Percentiles rank a stretch among this genome's conserved stretches.
phyloP scores from a whole-genome alignment of 208 protist species.

The Leishmania gerbilli region DNA sequence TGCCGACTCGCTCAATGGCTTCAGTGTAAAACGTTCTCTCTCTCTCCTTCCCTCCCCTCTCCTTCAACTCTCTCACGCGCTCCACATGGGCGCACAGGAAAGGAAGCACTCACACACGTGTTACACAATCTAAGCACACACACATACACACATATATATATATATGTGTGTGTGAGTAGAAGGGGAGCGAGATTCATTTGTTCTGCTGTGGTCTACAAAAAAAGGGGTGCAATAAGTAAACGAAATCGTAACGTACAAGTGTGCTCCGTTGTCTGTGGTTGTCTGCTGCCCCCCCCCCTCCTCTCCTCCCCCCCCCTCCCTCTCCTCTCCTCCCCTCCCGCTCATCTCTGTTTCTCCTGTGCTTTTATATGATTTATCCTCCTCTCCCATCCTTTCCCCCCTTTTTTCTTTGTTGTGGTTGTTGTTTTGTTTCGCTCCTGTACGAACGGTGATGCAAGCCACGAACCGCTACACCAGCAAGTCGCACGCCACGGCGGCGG shows the following conservation, averaged over 20 bases:
- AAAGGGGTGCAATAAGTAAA: neutral
- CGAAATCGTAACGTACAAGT: neutral
- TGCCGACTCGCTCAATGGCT: neutral
- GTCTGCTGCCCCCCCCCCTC: neutral
- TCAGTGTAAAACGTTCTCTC: neutral
- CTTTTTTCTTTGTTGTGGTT: neutral
- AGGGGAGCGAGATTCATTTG: neutral
- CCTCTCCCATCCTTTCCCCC: constrained; percentile 12
- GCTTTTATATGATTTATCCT: neutral
- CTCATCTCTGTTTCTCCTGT: neutral
- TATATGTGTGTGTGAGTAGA: neutral
- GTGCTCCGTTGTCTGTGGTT: neutral
- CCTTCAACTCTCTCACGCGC: neutral
- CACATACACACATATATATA: neutral
- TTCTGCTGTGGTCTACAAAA: neutral
- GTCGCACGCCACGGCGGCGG: constrained; percentile 6
- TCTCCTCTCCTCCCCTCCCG: constrained; percentile 8
- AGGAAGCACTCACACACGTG: neutral
- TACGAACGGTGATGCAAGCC: constrained; percentile 1
- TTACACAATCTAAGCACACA: neutral
- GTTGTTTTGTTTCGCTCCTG: neutral
- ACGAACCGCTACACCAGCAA: constrained; percentile 27
- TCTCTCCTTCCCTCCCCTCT: neutral
- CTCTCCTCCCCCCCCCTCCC: neutral
- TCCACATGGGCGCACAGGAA: neutral